Evolutionary conservation across 208 protist species (phyloP), one percentile per base, ranked within the genome.

Genomic region (Crithidia thermophila): DNA sequence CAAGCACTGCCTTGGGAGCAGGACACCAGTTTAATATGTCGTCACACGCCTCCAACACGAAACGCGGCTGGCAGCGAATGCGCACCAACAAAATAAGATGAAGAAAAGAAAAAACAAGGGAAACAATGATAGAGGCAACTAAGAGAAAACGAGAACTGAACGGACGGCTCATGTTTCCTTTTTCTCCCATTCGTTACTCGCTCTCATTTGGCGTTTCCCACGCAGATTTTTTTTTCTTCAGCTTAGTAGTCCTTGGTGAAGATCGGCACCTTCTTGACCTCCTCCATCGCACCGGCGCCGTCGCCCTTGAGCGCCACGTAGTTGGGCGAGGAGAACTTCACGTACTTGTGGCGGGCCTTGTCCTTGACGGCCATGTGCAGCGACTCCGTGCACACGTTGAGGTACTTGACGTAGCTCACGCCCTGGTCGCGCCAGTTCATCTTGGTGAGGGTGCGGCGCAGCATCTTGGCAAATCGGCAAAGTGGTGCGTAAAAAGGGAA

Each of bases 361-460:
- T 89, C 84, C 53, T 83, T 94, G 14, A 87, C 68, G 8, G 85
- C 56, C 78, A 84, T 91, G 78, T 95, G 92, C 36, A 97, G 79
- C 11, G 92, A 75, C 67, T 94, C 88, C 7, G 88, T 94, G 77
- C 83, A 81, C 8, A 97, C 85, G 64, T 97, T 97, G 4, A 97
- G 83, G 72, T 97, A 97, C 72, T 93, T 91, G 42, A 97, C 53
- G 78, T 97, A 97, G 64, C 82, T 94, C 70, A 97, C 91, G 47
- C 91, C 91, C 62, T 95, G 86, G 58, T 94, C 86, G 50, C 92
- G 79, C 92, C 92, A 97, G 68, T 68, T 91, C 51, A 91, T 69
- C 49, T 77, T 33, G 27, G 57, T 25, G 33, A 55, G 52, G 46
- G 85, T 79, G 61, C 87, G 87, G 57, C 87, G 87, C 51, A 96